These are phyloP conservation scores for Mortierella sp. DNA, from an alignment of 371 early-diverging fungal species.

Conservation along the genomic window DNA sequence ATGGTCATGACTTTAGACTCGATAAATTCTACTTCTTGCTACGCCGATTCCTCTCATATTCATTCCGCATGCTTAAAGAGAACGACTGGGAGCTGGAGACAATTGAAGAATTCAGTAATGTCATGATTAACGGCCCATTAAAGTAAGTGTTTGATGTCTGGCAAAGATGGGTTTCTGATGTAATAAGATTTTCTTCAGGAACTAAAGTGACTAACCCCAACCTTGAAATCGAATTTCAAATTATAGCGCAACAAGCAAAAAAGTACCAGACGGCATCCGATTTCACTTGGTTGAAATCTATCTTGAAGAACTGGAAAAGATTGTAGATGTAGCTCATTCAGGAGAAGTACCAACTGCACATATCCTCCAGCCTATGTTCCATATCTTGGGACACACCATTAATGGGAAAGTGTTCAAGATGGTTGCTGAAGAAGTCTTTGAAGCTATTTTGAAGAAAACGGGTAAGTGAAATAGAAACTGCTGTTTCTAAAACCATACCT, in stretches of 20 bases:
- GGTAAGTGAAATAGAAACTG: conserved; percentile 15
- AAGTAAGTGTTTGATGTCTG: conserved; percentile 62
- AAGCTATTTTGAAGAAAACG: conserved; percentile 50
- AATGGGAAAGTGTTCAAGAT: conserved; percentile 69
- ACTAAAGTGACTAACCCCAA: no score
- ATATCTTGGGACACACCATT: conserved; percentile 64
- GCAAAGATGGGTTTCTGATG: no score
- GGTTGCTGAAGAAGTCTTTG: conserved; percentile 61
- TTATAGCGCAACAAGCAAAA: conserved; percentile 62
- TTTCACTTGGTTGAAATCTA: conserved; percentile 87
- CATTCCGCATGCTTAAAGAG: conserved; percentile 77
- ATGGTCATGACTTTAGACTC: conserved; percentile 74
- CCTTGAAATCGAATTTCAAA: conserved; percentile 50
- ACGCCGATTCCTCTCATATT: conserved; percentile 77
- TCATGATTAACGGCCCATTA: conserved; percentile 78
- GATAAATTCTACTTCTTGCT: conserved; percentile 90
- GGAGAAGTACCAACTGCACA: conserved; percentile 69
- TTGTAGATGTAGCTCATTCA: conserved; percentile 62
- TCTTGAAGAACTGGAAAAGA: conserved; percentile 83
- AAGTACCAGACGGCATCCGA: conserved; percentile 81
- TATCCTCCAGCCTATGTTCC: conserved; percentile 76
- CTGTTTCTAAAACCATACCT: background rate
- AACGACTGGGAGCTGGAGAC: conserved; percentile 73
- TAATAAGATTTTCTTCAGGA: no score
- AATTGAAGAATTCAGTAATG: conserved; percentile 69